These are phyloP conservation scores for Elongisporangium undulatum DNA, from an alignment of 352 stramenopile species.

Conservation along the genomic window DNA sequence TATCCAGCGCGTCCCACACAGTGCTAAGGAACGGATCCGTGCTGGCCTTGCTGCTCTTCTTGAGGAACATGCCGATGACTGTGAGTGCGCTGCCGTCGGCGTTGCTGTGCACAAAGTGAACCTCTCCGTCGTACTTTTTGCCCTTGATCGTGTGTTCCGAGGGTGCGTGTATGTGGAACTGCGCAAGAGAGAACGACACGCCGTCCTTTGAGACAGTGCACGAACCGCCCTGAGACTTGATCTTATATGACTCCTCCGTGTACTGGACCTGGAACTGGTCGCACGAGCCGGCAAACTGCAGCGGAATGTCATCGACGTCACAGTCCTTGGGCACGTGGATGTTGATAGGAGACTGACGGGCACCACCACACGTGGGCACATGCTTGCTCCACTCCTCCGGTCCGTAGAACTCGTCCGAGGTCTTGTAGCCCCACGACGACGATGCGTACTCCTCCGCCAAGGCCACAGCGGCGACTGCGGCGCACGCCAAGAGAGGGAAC, in stretches of 20 bases:
- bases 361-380: constrained; percentile 20
- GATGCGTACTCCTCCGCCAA: background rate
- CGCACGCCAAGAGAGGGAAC: background rate
- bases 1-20: constrained; percentile 18
- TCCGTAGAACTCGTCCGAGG: constrained; percentile 11
- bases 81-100: constrained; percentile 26
- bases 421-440: constrained; percentile 15
- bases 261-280: constrained; percentile 16
- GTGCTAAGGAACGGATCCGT: constrained; percentile 7
- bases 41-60: constrained; percentile 4
- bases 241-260: constrained; percentile 18
- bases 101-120: constrained; percentile 58
- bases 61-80: constrained; percentile 31
- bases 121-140: constrained; percentile 36
- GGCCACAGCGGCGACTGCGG: background rate
- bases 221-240: constrained; percentile 11
- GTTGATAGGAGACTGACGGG: constrained; percentile 20
- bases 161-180: constrained; percentile 50
- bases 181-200: constrained; percentile 7
- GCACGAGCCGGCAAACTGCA: constrained; percentile 17
- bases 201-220: background rate
- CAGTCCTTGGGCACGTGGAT: constrained; percentile 5
- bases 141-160: constrained; percentile 59
- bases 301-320: background rate
- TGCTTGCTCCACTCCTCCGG: constrained; percentile 14